A percentile compares a stretch with the other conserved stretches of the same genome.
These are phyloP conservation scores for Hymenoscyphus linearis DNA, from an alignment of 2,329 filamentous ascomycete species.

Conservation along the genomic window DNA sequence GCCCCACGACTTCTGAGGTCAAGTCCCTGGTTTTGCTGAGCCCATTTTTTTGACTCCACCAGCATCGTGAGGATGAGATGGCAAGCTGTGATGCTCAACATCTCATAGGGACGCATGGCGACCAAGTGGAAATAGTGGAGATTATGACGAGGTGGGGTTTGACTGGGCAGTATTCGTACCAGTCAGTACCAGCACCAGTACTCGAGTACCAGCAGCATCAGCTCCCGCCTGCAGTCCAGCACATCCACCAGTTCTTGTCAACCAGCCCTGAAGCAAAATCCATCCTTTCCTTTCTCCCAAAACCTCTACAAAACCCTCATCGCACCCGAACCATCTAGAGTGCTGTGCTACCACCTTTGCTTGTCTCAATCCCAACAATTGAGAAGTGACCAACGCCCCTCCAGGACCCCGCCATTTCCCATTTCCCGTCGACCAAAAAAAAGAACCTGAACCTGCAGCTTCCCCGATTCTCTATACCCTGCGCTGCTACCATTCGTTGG, in stretches of 20 bases:
- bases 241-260: neutral
- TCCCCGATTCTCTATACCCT: neutral
- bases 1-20: neutral
- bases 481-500: neutral
- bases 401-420: constrained; percentile 1
- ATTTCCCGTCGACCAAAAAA: neutral
- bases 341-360: neutral
- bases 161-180: neutral
- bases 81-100: neutral
- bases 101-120: neutral
- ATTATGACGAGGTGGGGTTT: neutral
- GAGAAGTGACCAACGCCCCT: neutral
- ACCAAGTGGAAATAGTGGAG: neutral
- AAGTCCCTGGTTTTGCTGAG: neutral
- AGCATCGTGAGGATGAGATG: neutral
- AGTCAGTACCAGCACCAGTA: neutral
- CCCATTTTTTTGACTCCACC: neutral
- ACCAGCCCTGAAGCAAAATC: neutral
- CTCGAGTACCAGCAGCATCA: neutral
- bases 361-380: neutral
- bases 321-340: neutral
- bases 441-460: neutral
- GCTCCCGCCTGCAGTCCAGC: neutral
- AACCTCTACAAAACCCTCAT: neutral
- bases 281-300: neutral